Evolutionary conservation across 1,139 yeast species (phyloP), one percentile per base, ranked within the genome.

Genomic region (Geotrichum bryndzae): DNA sequence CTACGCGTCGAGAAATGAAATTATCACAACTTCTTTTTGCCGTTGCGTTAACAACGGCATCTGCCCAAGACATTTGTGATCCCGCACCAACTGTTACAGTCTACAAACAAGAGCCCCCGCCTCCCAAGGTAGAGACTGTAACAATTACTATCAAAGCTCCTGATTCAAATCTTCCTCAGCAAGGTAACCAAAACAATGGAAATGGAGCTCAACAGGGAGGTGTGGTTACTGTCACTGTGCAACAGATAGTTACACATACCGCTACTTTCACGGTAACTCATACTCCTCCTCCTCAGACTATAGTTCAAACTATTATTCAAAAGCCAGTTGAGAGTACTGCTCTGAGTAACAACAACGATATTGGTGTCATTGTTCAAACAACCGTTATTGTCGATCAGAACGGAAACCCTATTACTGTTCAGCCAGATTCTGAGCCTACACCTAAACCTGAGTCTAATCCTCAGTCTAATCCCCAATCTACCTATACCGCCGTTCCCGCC

Each of bases 361-460:
- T 25, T 38, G 50, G 11, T 38, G 52, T 54, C 25, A 27, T 22
- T 23, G 51, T 57, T 13, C 35, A 51, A n/a, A 51, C 25, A 31
- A 58, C 61, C 7, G 52, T 48, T 25, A 27, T 38, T 54, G 61
- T 58, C n/a, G 61, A 58, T 54, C 61, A 58, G 29, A 23, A 27
- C 29, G 61, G 61, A 13, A 54, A 58, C 29, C 2, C 51, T 18
- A 23, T 51, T 55, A 45, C 53, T 35, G 18, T 53, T 10, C 27
- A 23, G 13, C 23, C 59, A 6, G 27, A 57, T 52, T 15, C 59
- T 15, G 58, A 45, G 46, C 55, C 61, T 15, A 23, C 53, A 23
- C 31, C 53, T 35, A 22, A 25, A 22, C 51, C 29, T 27, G 27
- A 22, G 45, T 25, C 29, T 25, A 22, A 31, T 25, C 45, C 22